phyloP scores from a whole-genome alignment of 2,329 filamentous ascomycete genomes.

The Diatrype stigma region DNA sequence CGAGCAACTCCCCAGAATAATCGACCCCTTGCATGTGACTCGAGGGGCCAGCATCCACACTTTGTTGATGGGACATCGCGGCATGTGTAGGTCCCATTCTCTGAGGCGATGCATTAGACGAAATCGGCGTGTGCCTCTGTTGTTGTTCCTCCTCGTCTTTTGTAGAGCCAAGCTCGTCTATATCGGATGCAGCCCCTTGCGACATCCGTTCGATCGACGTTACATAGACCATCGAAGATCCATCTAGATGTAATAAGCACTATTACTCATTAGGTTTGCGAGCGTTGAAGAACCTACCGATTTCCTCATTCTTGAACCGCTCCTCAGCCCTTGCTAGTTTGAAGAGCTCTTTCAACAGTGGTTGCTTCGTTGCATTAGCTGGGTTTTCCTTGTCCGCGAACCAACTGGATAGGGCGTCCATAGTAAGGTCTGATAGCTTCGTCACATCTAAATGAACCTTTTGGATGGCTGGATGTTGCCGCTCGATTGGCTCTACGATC shows the following conservation, averaged over 20 bases:
- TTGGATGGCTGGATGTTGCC: slow-evolving; percentile 48
- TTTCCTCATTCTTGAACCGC: slow-evolving; percentile 50
- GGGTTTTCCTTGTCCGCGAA: slow-evolving; percentile 53
- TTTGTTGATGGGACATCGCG: slow-evolving; percentile 30
- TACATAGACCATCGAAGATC: slow-evolving; percentile 36
- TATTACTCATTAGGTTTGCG: not conserved
- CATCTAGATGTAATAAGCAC: slow-evolving; percentile 36
- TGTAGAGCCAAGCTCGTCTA: slow-evolving; percentile 37
- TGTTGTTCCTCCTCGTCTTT: slow-evolving; percentile 41
- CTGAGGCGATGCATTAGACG: slow-evolving; percentile 32
- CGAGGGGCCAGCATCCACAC: slow-evolving; percentile 33
- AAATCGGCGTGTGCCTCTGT: slow-evolving; percentile 29
- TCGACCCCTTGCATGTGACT: slow-evolving; percentile 12
- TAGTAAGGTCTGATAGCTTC: slow-evolving; percentile 55
- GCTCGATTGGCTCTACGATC: slow-evolving; percentile 45
- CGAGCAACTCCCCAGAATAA: slow-evolving; percentile 35
- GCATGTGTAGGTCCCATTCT: slow-evolving; percentile 30
- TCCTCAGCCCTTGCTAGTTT: slow-evolving; percentile 55
- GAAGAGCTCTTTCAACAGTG: slow-evolving; percentile 58
- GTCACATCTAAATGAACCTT: slow-evolving; percentile 50
- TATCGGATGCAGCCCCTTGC: slow-evolving; percentile 44
- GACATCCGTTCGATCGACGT: slow-evolving; percentile 49
- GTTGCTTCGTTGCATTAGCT: slow-evolving; percentile 50
- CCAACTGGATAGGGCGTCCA: slow-evolving; percentile 54
- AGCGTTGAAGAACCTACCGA: slow-evolving; percentile 40